phyloP scores from a whole-genome alignment of 2,329 filamentous ascomycete genomes.

The Colletotrichum nymphaeae region DNA sequence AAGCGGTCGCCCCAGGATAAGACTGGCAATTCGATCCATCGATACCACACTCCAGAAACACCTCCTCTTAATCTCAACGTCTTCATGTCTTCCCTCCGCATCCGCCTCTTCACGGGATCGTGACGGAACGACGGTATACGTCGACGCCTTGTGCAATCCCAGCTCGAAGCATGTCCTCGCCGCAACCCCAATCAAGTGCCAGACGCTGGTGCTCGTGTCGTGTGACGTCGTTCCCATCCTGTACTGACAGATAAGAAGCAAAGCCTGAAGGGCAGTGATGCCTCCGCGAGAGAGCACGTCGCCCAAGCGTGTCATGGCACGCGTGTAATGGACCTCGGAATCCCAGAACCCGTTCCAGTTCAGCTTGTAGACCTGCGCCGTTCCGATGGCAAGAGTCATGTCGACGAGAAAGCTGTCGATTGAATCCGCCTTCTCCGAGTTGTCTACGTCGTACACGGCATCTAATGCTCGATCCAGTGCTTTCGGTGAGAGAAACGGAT shows the following conservation, averaged over 20 bases:
- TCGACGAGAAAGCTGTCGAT: constrained; percentile 54
- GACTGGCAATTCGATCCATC: constrained; percentile 50
- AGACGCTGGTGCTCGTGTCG: constrained; percentile 52
- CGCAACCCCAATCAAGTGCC: constrained; percentile 57
- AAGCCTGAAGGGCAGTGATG: constrained; percentile 51
- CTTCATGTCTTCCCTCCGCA: constrained; percentile 19
- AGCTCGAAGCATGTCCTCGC: constrained; percentile 54
- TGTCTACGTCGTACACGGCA: constrained; percentile 45
- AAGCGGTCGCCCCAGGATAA: constrained; percentile 52
- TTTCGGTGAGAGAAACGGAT: constrained; percentile 51
- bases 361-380: constrained; percentile 54
- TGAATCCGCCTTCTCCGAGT: constrained; percentile 32
- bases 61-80: constrained; percentile 49
- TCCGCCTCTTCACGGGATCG: background rate
- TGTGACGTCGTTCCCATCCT: constrained; percentile 52
- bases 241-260: constrained; percentile 56
- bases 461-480: constrained; percentile 43
- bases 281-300: constrained; percentile 50
- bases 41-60: constrained; percentile 57
- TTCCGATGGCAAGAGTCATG: constrained; percentile 57
- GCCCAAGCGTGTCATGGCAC: constrained; percentile 50
- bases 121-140: constrained; percentile 40
- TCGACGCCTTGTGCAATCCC: constrained; percentile 52
- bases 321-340: constrained; percentile 53
- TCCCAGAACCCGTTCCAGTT: constrained; percentile 56